These are phyloP conservation scores for Diaporthe eres DNA, from an alignment of 2,329 filamentous ascomycete genomes.

Conservation along the genomic window DNA sequence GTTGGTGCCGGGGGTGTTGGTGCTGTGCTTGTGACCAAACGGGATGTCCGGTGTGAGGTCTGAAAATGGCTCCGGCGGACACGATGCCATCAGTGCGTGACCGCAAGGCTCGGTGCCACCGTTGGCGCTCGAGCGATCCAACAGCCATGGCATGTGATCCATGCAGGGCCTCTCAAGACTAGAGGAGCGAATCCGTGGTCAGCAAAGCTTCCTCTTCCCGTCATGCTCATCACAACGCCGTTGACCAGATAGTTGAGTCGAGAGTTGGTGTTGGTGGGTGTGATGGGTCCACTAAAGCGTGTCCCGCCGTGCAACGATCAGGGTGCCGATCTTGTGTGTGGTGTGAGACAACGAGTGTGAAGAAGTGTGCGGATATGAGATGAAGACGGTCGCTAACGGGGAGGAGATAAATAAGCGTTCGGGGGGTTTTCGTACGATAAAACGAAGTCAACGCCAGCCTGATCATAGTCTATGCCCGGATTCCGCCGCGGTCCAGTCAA, in stretches of 20 bases:
- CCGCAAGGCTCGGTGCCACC: slow-evolving; percentile 80
- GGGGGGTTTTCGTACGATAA: slow-evolving; percentile 83
- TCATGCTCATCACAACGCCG: slow-evolving; percentile 14
- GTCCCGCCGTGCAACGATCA: slow-evolving; percentile 19
- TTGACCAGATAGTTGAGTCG: slow-evolving; percentile 14
- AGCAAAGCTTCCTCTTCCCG: slow-evolving; percentile 26
- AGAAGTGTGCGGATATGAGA: slow-evolving; percentile 12
- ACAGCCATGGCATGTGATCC: slow-evolving; percentile 86
- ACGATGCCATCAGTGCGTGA: slow-evolving; percentile 94
- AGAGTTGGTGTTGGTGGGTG: slow-evolving; percentile 12
- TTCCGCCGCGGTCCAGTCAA: slow-evolving; percentile 51
- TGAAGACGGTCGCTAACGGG: slow-evolving; percentile 62
- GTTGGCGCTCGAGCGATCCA: slow-evolving; percentile 70
- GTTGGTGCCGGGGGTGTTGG: slow-evolving; percentile 51
- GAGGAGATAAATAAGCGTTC: slow-evolving; percentile 77
- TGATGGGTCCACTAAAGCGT: slow-evolving; percentile 25
- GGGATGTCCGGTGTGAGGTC: slow-evolving; percentile 65
- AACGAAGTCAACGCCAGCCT: slow-evolving; percentile 90
- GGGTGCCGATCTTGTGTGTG: not conserved
- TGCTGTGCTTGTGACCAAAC: slow-evolving; percentile 63
- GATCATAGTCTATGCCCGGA: slow-evolving; percentile 77
- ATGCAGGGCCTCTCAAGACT: slow-evolving; percentile 94
- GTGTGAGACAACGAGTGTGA: slow-evolving; percentile 33
- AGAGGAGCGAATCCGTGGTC: slow-evolving; percentile 55
- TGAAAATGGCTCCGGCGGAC: slow-evolving; percentile 77